Evolutionary conservation across 2,329 filamentous ascomycete species (phyloP), one percentile per base, ranked within the genome.

Genomic region (Nothopassalora personata): DNA sequence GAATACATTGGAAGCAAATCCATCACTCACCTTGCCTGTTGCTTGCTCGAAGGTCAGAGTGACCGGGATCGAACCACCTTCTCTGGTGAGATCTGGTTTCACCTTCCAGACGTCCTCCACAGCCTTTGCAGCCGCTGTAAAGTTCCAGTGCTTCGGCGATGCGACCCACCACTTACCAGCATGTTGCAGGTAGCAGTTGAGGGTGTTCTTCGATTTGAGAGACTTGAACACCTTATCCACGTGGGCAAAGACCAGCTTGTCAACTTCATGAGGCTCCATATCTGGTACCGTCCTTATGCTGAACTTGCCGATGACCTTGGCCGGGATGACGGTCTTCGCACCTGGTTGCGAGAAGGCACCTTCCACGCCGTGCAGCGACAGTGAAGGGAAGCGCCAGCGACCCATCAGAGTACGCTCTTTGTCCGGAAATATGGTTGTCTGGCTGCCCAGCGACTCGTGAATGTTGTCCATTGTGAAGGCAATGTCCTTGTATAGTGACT

Each of bases 121-220:
- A n/a, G 94, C 94, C 83, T 96, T 97, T 72, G 88, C 86, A 13
- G 94, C 94, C 28, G 93, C 93, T 31, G 86, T 84, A 79, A 97
- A 99, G 83, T 99, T 99, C 91, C 94, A 97, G 83, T 99, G 93
- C 79, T 96, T 94, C 31, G 94, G 93, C 72, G 89, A 92, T 50
- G 95, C 91, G 51, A 96, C 91, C 94, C 94, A 99, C 94, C 94
- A 99, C 79, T 97, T 97, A 68, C 94, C 94, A 60, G 86, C 87
- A 80, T 99, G 94, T 77, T 93, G 59, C 6, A 92, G 82, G 72
- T 82, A 86, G 55, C 91, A 86, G 69, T 90, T 89, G 72, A 96
- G 76, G 15, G 82, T 91, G 81, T 99, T 99, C 83, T 99, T 99
- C 77, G 88, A 94, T 66, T 85, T 84, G 34, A 97, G 83, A 77